These are phyloP conservation scores for Cladobotryum mycophilum DNA, from an alignment of 2,329 filamentous ascomycete genomes.

Conservation along the genomic window DNA sequence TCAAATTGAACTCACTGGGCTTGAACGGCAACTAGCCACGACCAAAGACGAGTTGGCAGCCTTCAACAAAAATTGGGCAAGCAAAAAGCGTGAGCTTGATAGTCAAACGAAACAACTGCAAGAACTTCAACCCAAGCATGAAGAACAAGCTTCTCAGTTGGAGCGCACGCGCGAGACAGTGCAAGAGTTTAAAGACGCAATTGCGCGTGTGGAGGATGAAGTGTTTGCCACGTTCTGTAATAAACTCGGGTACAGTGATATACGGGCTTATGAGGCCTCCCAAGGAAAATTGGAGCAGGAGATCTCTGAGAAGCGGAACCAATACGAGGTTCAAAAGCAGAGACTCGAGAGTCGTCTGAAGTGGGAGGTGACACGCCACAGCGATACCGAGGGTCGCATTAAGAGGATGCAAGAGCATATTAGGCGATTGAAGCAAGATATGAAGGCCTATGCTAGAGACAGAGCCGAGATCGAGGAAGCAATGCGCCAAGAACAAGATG, in stretches of 20 bases:
- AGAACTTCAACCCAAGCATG: slow-evolving; percentile 71
- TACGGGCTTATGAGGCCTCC: slow-evolving; percentile 87
- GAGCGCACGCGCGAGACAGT: slow-evolving; percentile 48
- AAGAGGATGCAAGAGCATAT: slow-evolving; percentile 60
- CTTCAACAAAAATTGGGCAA: slow-evolving; percentile 74
- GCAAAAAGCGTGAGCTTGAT: slow-evolving; percentile 76
- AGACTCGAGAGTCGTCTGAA: slow-evolving; percentile 57
- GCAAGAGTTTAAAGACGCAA: slow-evolving; percentile 51
- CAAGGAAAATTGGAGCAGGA: slow-evolving; percentile 91
- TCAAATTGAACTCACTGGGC: slow-evolving; percentile 69
- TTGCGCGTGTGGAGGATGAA: slow-evolving; percentile 79
- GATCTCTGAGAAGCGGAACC: slow-evolving; percentile 75
- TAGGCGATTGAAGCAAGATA: slow-evolving; percentile 59
- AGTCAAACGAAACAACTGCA: slow-evolving; percentile 66
- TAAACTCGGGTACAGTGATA: slow-evolving; percentile 78
- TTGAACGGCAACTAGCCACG: slow-evolving; percentile 69
- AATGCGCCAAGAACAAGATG: slow-evolving; percentile 65
- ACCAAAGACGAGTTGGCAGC: slow-evolving; percentile 70
- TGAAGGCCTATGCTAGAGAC: slow-evolving; percentile 63
- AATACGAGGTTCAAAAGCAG: slow-evolving; percentile 80
- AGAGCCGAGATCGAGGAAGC: slow-evolving; percentile 69
- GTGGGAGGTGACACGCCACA: slow-evolving; percentile 48
- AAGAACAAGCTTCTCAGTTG: slow-evolving; percentile 64
- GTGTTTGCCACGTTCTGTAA: slow-evolving; percentile 82
- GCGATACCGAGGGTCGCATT: slow-evolving; percentile 62